phyloP scores from a whole-genome alignment of 306 rosid species.

The Prunus salicina region DNA sequence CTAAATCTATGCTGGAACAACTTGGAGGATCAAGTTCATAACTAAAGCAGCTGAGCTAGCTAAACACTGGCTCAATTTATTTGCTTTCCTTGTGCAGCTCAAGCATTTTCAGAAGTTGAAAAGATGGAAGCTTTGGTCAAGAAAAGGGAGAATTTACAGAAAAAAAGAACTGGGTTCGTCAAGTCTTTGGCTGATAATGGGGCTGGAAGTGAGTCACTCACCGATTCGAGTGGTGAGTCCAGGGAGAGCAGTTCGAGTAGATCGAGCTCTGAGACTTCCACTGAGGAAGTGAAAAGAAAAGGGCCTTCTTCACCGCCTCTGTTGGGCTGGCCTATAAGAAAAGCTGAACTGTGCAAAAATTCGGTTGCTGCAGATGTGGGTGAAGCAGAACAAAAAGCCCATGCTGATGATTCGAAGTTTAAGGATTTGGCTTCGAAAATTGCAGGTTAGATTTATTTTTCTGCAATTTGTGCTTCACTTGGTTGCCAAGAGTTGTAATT shows the following conservation, averaged over 20 bases:
- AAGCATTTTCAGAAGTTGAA: conserved; percentile 28
- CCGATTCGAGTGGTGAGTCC: conserved; percentile 57
- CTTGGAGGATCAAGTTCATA: conserved; percentile 7
- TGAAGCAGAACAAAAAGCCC: conserved; percentile 34
- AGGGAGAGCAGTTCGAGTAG: conserved; percentile 55
- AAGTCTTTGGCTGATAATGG: conserved; percentile 27
- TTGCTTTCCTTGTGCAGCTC: conserved; percentile 35
- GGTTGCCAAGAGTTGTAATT: background rate
- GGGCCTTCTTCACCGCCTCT: conserved; percentile 59
- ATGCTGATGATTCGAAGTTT: conserved; percentile 33
- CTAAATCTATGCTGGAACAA: conserved; percentile 20
- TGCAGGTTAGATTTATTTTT: conserved; percentile 50
- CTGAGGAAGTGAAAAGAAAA: conserved; percentile 47
- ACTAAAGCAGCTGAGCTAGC: conserved; percentile 5
- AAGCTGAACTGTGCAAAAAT: conserved; percentile 58
- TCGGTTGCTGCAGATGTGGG: conserved; percentile 39
- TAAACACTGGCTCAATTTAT: conserved; percentile 30
- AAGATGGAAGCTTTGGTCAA: conserved; percentile 57
- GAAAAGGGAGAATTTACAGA: conserved; percentile 33
- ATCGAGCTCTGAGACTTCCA: conserved; percentile 52
- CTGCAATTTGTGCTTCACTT: background rate
- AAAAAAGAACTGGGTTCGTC: conserved; percentile 38
- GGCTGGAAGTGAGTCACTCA: conserved; percentile 40
- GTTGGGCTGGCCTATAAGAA: conserved; percentile 94
- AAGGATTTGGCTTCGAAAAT: conserved; percentile 40